Percentiles rank a stretch among this genome's conserved stretches.
These are phyloP conservation scores for Penicillium subrubescens DNA, from an alignment of 495 filamentous ascomycete genomes.

Conservation along the genomic window DNA sequence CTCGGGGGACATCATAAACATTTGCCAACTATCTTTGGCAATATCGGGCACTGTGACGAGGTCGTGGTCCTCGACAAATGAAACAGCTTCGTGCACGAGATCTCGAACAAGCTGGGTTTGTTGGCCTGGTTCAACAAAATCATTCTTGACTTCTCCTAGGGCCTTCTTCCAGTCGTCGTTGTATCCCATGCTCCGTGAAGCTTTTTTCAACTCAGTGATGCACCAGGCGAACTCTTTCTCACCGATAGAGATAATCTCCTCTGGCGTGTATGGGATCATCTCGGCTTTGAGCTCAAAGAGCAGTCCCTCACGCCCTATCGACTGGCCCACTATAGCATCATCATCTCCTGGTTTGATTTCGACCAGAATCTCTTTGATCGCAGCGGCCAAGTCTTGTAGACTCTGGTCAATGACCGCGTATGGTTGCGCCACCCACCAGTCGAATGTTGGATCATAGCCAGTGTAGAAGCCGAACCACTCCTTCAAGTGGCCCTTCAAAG, in stretches of 20 bases:
- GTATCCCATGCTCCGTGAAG: constrained; percentile 26
- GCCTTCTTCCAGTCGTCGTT: constrained; percentile 45
- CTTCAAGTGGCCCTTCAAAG: constrained; percentile 36
- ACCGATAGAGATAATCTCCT: constrained; percentile 51
- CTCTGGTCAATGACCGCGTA: constrained; percentile 33
- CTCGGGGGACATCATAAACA: constrained; percentile 54
- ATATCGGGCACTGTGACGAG: constrained; percentile 53
- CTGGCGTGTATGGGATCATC: constrained; percentile 37
- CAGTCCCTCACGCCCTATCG: constrained; percentile 48
- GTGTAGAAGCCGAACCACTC: constrained; percentile 48
- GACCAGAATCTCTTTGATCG: constrained; percentile 41
- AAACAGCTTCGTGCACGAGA: constrained; percentile 22
- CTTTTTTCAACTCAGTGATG: constrained; percentile 27
- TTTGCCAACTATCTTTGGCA: constrained; percentile 51
- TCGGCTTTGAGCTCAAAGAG: constrained; percentile 23
- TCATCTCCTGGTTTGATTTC: constrained; percentile 40
- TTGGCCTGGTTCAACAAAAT: constrained; percentile 49
- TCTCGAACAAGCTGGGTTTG: constrained; percentile 49
- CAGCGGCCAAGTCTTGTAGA: constrained; percentile 24
- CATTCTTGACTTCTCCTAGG: constrained; percentile 53
- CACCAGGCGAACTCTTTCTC: constrained; percentile 30
- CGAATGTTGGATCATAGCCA: constrained; percentile 50
- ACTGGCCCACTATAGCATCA: constrained; percentile 52
- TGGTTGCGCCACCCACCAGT: constrained; percentile 51
- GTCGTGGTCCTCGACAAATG: constrained; percentile 37